Conservation (phyloP, 352 stramenopile genomes). For the Phytophthora colocasiae region DNA sequence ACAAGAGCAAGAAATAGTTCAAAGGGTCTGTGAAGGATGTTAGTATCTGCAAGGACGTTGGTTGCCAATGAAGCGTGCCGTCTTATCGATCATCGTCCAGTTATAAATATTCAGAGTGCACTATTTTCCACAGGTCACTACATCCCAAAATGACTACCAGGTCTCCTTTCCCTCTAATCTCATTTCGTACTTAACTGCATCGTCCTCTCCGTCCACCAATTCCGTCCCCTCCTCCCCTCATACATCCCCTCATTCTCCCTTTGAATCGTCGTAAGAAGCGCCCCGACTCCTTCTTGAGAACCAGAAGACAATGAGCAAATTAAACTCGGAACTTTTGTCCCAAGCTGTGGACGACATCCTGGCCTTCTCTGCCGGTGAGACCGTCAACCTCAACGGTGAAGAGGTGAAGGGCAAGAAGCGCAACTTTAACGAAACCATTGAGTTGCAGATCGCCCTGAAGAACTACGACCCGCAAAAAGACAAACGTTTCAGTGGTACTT, state of each 20-base stretch:
- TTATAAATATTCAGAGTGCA: no score
- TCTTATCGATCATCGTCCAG: no score
- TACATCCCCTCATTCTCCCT: conserved; percentile 64
- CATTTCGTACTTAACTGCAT: conserved; percentile 14
- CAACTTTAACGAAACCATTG: conserved; percentile 99
- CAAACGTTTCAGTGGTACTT: conserved; percentile 99
- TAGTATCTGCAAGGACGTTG: no score
- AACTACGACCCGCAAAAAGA: conserved; percentile 99
- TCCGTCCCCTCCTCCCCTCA: no score
- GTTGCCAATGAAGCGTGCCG: no score
- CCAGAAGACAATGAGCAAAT: conserved; percentile 90
- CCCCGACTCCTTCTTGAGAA: conserved; percentile 42
- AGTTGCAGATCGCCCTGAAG: conserved; percentile 99
- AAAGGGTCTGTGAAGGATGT: no score
- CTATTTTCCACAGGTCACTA: no score
- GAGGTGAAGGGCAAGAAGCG: conserved; percentile 99
- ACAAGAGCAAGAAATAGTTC: no score
- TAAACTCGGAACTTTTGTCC: conserved; percentile 97
- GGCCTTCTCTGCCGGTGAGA: conserved; percentile 95
- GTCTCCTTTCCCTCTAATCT: background rate
- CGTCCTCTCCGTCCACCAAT: conserved; percentile 24
- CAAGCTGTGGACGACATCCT: conserved; percentile 97
- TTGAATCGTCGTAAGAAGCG: conserved; percentile 70
- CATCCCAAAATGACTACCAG: background rate
- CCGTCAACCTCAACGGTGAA: conserved; percentile 89